These are phyloP conservation scores for Suillus ampliporus DNA, from an alignment of 768 basidiomycete species.

Conservation along the genomic window DNA sequence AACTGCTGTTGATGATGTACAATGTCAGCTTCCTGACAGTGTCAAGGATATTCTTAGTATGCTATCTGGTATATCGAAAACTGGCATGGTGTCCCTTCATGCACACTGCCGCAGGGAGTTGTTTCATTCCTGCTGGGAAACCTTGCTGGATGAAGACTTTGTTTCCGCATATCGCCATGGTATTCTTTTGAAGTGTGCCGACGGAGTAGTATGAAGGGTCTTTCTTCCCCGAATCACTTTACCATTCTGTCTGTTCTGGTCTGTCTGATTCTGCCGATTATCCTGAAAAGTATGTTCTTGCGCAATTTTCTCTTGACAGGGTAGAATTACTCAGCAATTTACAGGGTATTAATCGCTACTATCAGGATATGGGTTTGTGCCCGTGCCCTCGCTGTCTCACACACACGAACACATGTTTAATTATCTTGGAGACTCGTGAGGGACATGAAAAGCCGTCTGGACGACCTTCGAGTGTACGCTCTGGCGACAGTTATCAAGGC, in stretches of 20 bases:
- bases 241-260: no score
- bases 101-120: no score
- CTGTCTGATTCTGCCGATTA: slow-evolving; percentile 29
- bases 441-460: slow-evolving; percentile 14
- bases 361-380: slow-evolving; percentile 18
- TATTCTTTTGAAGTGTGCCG: slow-evolving; percentile 22
- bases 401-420: not conserved
- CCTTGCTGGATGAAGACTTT: not conserved
- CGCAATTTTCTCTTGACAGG: not conserved
- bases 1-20: not conserved
- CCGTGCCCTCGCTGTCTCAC: slow-evolving; percentile 26
- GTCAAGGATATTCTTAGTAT: not conserved
- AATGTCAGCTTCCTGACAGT: not conserved
- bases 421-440: not conserved
- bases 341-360: slow-evolving; percentile 21
- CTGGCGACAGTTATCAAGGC: not conserved
- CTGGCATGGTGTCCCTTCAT: not conserved
- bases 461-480: not conserved
- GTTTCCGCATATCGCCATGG: slow-evolving; percentile 18
- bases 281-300: slow-evolving; percentile 23
- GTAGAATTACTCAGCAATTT: slow-evolving; percentile 3
- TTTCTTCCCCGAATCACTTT: slow-evolving; percentile 27
- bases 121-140: no score
- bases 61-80: not conserved
- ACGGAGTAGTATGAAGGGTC: slow-evolving; percentile 20